A percentile compares a stretch with the other conserved stretches of the same genome.
These are phyloP conservation scores for Psilocybe sp. DNA, from an alignment of 768 basidiomycete genomes.

Conservation along the genomic window DNA sequence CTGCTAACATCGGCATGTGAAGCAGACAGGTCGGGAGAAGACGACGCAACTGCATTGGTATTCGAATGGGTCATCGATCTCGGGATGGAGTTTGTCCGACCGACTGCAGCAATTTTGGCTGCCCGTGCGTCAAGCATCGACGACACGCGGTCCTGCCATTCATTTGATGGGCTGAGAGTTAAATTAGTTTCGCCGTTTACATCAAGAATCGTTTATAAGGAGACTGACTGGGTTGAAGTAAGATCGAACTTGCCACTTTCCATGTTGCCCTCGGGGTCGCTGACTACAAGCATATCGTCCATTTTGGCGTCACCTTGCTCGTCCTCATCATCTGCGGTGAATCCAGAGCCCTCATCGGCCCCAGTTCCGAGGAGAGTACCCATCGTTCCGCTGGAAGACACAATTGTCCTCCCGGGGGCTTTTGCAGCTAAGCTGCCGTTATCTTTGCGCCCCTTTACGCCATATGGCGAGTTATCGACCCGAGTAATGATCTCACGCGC, in stretches of 20 bases:
- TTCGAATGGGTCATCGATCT: too few species aligned
- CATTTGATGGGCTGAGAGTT: conserved; percentile 64
- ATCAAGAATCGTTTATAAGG: conserved; percentile 1
- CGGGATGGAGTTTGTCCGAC: too few species aligned
- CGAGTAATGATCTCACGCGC: conserved; percentile 79
- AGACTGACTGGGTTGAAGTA: neutral
- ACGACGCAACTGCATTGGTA: neutral
- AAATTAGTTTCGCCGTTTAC: neutral
- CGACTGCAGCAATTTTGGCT: conserved; percentile 9
- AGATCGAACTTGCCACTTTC: conserved; percentile 39
- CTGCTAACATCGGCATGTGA: too few species aligned
- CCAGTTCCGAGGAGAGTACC: too few species aligned
- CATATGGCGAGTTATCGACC: conserved; percentile 80
- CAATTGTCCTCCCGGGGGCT: neutral
- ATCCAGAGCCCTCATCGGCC: too few species aligned
- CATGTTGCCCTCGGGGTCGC: too few species aligned
- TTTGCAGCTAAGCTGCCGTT: conserved; percentile 5
- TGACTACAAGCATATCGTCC: too few species aligned
- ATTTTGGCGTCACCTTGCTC: too few species aligned
- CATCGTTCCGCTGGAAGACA: too few species aligned
- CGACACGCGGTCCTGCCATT: conserved; percentile 77
- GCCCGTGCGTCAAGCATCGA: conserved; percentile 30
- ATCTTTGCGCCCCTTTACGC: conserved; percentile 63
- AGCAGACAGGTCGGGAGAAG: too few species aligned
- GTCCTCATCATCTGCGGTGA: too few species aligned